Base-by-base conservation (phyloP, 2,329 filamentous ascomycete genomes). In the Arthrobotrys sphaeroides region DNA sequence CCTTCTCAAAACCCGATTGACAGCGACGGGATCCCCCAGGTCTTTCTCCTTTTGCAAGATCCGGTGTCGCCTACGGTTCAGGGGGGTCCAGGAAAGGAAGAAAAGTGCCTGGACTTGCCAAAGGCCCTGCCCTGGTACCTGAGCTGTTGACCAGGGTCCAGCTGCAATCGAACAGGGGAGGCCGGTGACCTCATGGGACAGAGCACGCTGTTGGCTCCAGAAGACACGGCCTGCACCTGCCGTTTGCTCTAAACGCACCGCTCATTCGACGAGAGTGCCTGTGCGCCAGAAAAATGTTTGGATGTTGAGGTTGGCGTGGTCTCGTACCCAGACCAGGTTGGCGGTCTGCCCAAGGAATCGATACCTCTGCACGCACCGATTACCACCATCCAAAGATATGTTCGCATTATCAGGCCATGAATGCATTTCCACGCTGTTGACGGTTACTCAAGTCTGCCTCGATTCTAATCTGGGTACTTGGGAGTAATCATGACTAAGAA, bases 61-160 rank as follows among this genome's bases (percentile, higher is more conserved):
- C 60, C 31, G 43, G 59, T 67, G 64, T 68, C 64, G 64, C 51
- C 64, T 55, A 66, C 24, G 22, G 38, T 12, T 66, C 57, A 72
- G 67, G 55, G 66, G 66, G 33, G 40, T 38, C 66, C 55, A 51
- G 28, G 26, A 61, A 22, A 62, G 66, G 66, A 62, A 70, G 45
- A 42, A 28, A 33, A 36, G 53, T 38, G 24, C 24, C 31, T 38
- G 38, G 20, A 68, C 65, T 59, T 40, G 53, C 53, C 24, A 51
- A 40, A 24, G 40, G 18, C 28, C 47, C 65, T 68, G 53, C 45
- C 66, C 66, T 42, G 67, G 67, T 72, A 62, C 67, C 57, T 72
- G 66, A 55, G 57, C 47, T 53, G 60, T 47, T 49, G 55, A 55
- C 66, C 16, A 53, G 67, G 67, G 47, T 64, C 43, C 20, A 53